Evolutionary conservation across 108 stramenopile species (phyloP).

Genomic region (Schizochytrium sp.): DNA sequence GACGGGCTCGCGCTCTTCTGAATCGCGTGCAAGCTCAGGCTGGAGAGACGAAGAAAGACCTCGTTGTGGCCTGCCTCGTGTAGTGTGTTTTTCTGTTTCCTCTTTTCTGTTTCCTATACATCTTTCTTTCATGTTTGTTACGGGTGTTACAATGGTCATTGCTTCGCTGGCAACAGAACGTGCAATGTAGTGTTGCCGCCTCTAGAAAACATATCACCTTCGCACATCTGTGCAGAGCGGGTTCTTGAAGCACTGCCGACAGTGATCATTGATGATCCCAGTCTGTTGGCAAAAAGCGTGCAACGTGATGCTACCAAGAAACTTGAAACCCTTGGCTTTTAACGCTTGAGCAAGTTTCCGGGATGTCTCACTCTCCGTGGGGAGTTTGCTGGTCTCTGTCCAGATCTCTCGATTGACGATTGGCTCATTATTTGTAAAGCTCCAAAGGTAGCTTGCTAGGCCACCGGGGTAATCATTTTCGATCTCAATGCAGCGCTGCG

Average conservation of each 20-base stretch:
- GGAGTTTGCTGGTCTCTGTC: neutral
- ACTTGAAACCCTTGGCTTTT: neutral
- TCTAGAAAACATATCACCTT: too few relatives aligned
- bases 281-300: neutral
- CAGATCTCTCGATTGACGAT: neutral
- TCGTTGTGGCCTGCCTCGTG: too few relatives aligned
- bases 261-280: constrained; percentile 11
- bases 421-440: neutral
- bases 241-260: constrained; percentile 2
- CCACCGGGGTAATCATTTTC: neutral
- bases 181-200: too few relatives aligned
- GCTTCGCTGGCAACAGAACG: too few relatives aligned
- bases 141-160: too few relatives aligned
- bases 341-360: neutral
- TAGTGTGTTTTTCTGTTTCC: too few relatives aligned
- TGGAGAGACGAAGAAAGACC: too few relatives aligned
- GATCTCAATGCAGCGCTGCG: neutral
- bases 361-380: neutral
- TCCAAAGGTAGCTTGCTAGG: neutral
- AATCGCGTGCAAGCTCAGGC: too few relatives aligned
- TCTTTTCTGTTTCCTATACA: too few relatives aligned
- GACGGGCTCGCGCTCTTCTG: neutral
- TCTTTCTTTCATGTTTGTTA: too few relatives aligned
- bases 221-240: neutral
- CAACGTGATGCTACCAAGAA: constrained; percentile 3